Conservation (phyloP, 192 early-diverging fungal species). For the Backusella sp. region DNA sequence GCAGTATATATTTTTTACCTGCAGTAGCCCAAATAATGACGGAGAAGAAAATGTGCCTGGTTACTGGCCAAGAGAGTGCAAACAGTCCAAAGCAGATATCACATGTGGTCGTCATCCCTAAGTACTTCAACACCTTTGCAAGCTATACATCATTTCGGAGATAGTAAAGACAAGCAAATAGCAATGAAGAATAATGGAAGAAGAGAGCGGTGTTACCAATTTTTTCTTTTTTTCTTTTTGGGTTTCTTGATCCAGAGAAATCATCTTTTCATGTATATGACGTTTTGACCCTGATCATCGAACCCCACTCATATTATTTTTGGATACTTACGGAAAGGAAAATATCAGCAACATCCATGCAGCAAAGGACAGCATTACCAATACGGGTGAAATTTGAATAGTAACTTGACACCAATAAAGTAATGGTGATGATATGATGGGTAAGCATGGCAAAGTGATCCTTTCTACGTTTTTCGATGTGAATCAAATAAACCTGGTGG, state of each 20-base stretch:
- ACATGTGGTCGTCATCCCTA: slow-evolving; percentile 55
- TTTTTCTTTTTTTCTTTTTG: background rate
- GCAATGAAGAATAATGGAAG: background rate
- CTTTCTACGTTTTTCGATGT: slow-evolving; percentile 75
- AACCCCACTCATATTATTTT: background rate
- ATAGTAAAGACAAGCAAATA: background rate
- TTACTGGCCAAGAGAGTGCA: slow-evolving; percentile 75
- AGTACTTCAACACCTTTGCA: slow-evolving; percentile 81
- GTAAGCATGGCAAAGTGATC: slow-evolving; percentile 70
- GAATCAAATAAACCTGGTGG: slow-evolving; percentile 74
- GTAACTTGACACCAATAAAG: slow-evolving; percentile 65
- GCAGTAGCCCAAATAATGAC: slow-evolving; percentile 62
- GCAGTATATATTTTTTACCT: slow-evolving; percentile 7
- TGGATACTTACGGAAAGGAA: slow-evolving; percentile 57
- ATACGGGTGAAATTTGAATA: slow-evolving; percentile 70
- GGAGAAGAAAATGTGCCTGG: slow-evolving; percentile 70
- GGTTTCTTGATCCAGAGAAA: background rate
- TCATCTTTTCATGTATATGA: background rate
- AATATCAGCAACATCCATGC: slow-evolving; percentile 82
- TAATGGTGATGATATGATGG: slow-evolving; percentile 79
- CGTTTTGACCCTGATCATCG: background rate
- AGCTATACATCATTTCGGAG: slow-evolving; percentile 35
- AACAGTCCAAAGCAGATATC: slow-evolving; percentile 78
- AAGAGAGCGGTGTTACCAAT: background rate
- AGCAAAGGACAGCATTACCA: slow-evolving; percentile 77